A percentile compares a stretch with the other conserved stretches of the same genome.
Evolutionary conservation across 768 basidiomycete species (phyloP).

Genomic region (Nevesoporus exiguus): DNA sequence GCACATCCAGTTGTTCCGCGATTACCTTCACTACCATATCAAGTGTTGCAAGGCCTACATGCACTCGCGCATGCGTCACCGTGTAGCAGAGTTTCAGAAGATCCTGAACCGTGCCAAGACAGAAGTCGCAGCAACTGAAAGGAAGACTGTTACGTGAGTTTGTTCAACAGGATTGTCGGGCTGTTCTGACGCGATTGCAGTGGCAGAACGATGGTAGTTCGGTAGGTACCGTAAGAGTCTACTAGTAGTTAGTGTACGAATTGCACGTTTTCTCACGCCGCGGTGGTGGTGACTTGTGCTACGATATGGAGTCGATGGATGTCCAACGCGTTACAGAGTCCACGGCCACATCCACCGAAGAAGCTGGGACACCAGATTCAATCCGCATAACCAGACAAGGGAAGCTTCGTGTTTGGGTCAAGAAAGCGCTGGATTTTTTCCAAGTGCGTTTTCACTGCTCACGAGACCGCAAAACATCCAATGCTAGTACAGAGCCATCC

Average conservation of each 20-base stretch:
- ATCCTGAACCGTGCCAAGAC: conserved; percentile 95
- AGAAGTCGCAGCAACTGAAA: conserved; percentile 74
- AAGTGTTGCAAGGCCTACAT: conserved; percentile 99
- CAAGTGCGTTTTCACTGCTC: conserved; percentile 39
- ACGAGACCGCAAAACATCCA: not conserved
- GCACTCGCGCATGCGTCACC: conserved; percentile 94
- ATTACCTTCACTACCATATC: conserved; percentile 99
- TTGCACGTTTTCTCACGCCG: conserved; percentile 20
- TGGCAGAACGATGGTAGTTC: conserved; percentile 55
- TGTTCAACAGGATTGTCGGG: not conserved
- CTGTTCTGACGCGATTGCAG: conserved; percentile 30
- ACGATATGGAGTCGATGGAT: conserved; percentile 16
- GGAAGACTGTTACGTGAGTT: conserved; percentile 85
- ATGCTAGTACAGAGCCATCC: conserved; percentile 42
- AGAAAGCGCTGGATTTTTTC: conserved; percentile 51
- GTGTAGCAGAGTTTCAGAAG: conserved; percentile 94
- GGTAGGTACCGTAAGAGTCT: conserved; percentile 31
- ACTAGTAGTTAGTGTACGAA: not conserved
- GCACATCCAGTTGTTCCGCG: conserved; percentile 94
- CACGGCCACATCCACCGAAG: conserved; percentile 3
- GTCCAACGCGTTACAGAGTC: conserved; percentile 3
- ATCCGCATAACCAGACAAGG: conserved; percentile 56
- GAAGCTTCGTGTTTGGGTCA: conserved; percentile 51
- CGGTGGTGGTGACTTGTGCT: not conserved
- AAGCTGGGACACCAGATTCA: conserved; percentile 21